These are phyloP conservation scores for Leccinum sublutescens DNA, from an alignment of 768 basidiomycete species.

Conservation along the genomic window DNA sequence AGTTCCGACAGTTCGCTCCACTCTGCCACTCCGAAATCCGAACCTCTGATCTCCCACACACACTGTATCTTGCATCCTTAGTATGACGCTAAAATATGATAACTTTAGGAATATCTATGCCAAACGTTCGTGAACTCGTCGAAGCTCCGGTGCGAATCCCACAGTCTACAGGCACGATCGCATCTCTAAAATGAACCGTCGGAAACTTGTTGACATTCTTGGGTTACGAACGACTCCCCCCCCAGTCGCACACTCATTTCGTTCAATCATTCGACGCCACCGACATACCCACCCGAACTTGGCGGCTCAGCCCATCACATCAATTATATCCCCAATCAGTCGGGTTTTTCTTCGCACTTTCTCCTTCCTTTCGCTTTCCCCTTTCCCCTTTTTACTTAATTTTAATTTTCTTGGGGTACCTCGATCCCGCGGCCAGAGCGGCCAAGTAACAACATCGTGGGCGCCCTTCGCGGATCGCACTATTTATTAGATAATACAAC, in stretches of 20 bases:
- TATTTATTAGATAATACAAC: background rate
- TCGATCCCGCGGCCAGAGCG: background rate
- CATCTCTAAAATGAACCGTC: no score
- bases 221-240: no score
- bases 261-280: background rate
- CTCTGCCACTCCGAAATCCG: no score
- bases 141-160: no score
- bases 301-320: background rate
- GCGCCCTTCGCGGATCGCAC: background rate
- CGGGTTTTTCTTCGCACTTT: background rate
- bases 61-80: no score
- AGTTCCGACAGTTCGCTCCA: no score
- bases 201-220: no score
- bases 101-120: no score
- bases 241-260: background rate
- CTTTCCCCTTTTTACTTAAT: background rate
- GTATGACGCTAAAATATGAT: no score
- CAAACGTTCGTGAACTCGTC: no score
- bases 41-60: no score
- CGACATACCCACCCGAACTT: background rate
- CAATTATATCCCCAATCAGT: background rate
- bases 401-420: background rate
- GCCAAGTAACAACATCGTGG: background rate
- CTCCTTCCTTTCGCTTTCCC: background rate
- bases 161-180: no score